These are phyloP conservation scores for Neoascochyta sp. DNA, from an alignment of 2,329 filamentous ascomycete species.

Conservation along the genomic window DNA sequence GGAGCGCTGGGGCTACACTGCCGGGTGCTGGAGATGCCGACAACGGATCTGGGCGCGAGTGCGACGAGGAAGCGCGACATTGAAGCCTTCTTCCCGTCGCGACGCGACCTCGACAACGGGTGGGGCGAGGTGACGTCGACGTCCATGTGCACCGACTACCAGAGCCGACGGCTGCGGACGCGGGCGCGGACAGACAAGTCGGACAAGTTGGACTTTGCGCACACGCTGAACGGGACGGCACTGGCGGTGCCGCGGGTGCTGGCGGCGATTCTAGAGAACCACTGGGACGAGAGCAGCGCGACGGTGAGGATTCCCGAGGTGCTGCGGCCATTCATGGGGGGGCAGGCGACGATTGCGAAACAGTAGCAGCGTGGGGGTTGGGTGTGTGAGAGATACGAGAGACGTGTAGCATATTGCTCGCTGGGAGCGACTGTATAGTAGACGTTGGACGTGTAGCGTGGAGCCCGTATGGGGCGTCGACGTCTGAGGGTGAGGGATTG, in stretches of 20 bases:
- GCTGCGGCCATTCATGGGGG: conserved; percentile 78
- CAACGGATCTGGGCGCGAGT: conserved; percentile 80
- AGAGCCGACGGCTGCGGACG: conserved; percentile 77
- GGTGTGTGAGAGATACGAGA: neutral
- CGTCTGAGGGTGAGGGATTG: too few relatives aligned
- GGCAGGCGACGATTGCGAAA: conserved; percentile 32
- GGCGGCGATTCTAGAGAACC: conserved; percentile 84
- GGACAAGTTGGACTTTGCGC: conserved; percentile 67
- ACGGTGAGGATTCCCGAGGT: conserved; percentile 74
- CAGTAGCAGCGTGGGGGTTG: conserved; percentile 13
- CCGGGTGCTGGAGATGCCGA: conserved; percentile 89
- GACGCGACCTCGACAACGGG: conserved; percentile 61
- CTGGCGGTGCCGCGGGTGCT: conserved; percentile 86
- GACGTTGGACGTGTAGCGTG: too few relatives aligned
- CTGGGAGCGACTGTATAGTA: too few relatives aligned
- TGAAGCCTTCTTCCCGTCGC: conserved; percentile 87
- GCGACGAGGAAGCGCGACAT: conserved; percentile 87
- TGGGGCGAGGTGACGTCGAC: conserved; percentile 94
- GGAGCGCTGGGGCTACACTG: conserved; percentile 73
- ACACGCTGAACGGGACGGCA: conserved; percentile 91
- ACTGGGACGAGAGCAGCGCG: conserved; percentile 69
- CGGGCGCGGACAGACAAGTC: conserved; percentile 54
- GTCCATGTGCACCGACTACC: conserved; percentile 92
- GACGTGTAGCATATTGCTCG: conserved; percentile 1
- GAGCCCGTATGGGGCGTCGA: too few relatives aligned